A percentile compares a stretch with the other conserved stretches of the same genome.
Evolutionary conservation across 805 yeast genomes (phyloP).

Genomic region (Lachancea meyersii): DNA sequence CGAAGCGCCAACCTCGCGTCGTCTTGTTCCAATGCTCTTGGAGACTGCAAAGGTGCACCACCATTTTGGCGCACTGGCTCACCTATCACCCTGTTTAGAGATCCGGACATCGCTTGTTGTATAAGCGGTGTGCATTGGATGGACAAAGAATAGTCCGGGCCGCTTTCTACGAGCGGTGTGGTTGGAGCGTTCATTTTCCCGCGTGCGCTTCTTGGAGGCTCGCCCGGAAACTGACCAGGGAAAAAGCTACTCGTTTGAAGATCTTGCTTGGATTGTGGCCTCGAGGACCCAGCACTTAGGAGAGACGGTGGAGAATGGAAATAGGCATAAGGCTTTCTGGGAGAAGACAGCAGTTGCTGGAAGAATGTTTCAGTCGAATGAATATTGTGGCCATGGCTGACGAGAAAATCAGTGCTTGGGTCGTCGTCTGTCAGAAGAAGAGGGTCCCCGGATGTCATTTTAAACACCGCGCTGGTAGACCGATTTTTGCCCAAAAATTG

Average conservation of each 20-base stretch:
- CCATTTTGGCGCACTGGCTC: constrained; percentile 4
- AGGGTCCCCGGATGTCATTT: constrained; percentile 31
- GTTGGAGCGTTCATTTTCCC: constrained; percentile 2
- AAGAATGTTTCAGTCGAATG: constrained; percentile 14
- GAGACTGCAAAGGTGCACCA: constrained; percentile 2
- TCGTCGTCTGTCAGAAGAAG: constrained; percentile 29
- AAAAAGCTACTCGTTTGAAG: constrained; percentile 6
- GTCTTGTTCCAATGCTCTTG: constrained; percentile 17
- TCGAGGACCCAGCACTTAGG: constrained; percentile 25
- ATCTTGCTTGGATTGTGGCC: constrained; percentile 12
- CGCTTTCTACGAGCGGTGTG: constrained; percentile 7
- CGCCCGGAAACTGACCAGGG: neutral
- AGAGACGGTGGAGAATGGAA: constrained; percentile 31
- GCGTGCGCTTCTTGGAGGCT: neutral
- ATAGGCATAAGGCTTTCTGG: constrained; percentile 15
- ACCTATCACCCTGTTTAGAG: constrained; percentile 5
- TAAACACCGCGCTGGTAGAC: constrained; percentile 26
- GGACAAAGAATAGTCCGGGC: constrained; percentile 6
- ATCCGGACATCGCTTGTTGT: constrained; percentile 31
- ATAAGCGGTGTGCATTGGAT: constrained; percentile 31
- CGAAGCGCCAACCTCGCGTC: constrained; percentile 31
- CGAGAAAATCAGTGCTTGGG: constrained; percentile 16
- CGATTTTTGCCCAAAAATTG: neutral
- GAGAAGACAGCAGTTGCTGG: constrained; percentile 17
- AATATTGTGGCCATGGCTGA: neutral